Base-by-base conservation (phyloP, 83 land plant genomes). In the Diphasiastrum complanatum region DNA sequence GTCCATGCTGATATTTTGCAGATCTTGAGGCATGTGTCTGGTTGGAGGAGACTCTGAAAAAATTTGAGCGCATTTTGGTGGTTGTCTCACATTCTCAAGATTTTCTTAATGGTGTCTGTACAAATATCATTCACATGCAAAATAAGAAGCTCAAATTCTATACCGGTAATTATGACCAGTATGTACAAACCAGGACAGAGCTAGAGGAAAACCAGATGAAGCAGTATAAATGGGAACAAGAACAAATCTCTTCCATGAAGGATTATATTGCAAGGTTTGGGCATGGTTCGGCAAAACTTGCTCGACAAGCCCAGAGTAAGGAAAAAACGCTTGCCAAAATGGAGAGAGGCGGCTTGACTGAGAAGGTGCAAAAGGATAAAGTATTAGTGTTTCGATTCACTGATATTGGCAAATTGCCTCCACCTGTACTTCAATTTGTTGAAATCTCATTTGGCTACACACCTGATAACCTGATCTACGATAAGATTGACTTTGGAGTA, bases 201-300 rank as follows among this genome's bases (percentile, higher is more conserved):
- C 77, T 91, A 29, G 97, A 91, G 65, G 97, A 91, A 67, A 91
- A 91, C 63, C 96, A 91, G 73, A 91, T 88, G 97, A 91, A 91
- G 71, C 87, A 85, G 73, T 91, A 88, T 61, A 83, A 74, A 55
- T 91, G 97, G 97, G 97, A 91, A 72, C 97, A 91, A 59, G 97
- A 91, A 30, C 96, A 91, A 49, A 91, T 91, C 43, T 48, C 91
- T 26, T 46, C 67, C 1, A 91, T 91, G 97, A 91, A 91, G 53
- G 97, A 85, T 57, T 91, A 91, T 63, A 91, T 91, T 62, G 97
- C 97, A 1, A 77, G 96, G 26, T 91, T 91, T 69, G 97, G 97
- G 28, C 97, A 91, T 46, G 97, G 97, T 14, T 88, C 91, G 40
- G 97, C 97, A 4, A 91, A 91, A 63, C 74, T 91, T 51, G 96